Percentiles rank a stretch among this genome's conserved stretches.
Conservation (phyloP, 2,329 filamentous ascomycete genomes). For the Penicillium sp. region DNA sequence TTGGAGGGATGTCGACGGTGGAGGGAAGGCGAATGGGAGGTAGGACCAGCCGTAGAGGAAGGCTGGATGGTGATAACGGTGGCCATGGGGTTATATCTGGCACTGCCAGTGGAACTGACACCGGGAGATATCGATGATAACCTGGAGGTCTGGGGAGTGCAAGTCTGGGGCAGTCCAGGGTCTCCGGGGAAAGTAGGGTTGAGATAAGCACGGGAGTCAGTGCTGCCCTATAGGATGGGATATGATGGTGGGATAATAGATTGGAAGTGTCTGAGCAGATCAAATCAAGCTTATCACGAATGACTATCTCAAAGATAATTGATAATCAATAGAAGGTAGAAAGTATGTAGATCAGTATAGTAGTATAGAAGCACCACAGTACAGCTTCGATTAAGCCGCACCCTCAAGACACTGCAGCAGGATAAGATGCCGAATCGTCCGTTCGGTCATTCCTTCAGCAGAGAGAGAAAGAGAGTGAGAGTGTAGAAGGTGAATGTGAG, state of each 20-base stretch:
- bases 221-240: too few relatives aligned
- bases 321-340: too few relatives aligned
- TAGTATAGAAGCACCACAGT: not conserved
- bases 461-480: not conserved
- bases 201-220: too few relatives aligned
- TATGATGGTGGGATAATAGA: not conserved
- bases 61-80: constrained; percentile 47
- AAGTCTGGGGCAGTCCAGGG: not conserved
- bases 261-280: too few relatives aligned
- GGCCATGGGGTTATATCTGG: constrained; percentile 35
- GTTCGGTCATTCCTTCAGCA: constrained; percentile 34
- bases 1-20: constrained; percentile 20
- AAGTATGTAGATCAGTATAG: not conserved
- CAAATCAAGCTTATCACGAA: not conserved
- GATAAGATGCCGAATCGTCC: constrained; percentile 33
- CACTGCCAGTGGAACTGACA: too few relatives aligned
- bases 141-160: not conserved
- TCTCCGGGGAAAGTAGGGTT: not conserved
- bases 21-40: constrained; percentile 26
- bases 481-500: not conserved
- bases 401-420: constrained; percentile 34
- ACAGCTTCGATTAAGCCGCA: constrained; percentile 15
- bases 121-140: too few relatives aligned
- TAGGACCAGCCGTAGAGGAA: constrained; percentile 36
- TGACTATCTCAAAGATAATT: not conserved